phyloP scores from a whole-genome alignment of 1,284 basidiomycete genomes.

The Sanghuangporus sanghuang region DNA sequence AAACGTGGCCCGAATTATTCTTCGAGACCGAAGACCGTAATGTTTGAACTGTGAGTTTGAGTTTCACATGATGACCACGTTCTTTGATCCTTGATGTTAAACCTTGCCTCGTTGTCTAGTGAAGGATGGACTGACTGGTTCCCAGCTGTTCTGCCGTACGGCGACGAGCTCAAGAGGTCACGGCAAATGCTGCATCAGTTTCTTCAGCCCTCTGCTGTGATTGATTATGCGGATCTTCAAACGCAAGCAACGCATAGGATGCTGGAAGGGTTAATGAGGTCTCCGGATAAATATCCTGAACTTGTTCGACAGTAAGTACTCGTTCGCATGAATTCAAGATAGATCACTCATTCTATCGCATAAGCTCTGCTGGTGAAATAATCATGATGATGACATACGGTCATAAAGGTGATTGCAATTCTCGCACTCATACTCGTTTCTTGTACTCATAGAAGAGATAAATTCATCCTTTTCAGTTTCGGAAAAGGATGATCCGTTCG shows the following conservation, averaged over 20 bases:
- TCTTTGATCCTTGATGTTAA: not conserved
- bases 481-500: conserved; percentile 16
- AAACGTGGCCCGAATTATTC: conserved; percentile 10
- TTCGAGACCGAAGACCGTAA: conserved; percentile 1
- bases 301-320: not conserved
- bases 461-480: not conserved
- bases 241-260: not conserved
- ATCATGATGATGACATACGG: conserved; percentile 12
- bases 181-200: conserved; percentile 7
- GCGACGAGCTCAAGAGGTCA: conserved; percentile 4
- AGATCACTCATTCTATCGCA: not conserved
- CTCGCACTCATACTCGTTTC: not conserved
- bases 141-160: conserved; percentile 4
- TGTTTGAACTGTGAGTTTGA: conserved; percentile 13
- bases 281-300: conserved; percentile 1
- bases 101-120: not conserved
- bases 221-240: not conserved
- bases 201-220: conserved; percentile 1
- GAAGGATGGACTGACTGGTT: conserved; percentile 5
- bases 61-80: not conserved
- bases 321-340: not conserved
- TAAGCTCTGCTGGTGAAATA: not conserved
- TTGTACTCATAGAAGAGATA: not conserved
- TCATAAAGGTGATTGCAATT: conserved; percentile 5
- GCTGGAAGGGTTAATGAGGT: not conserved